Evolutionary conservation across 192 early-diverging fungal species (phyloP).

Genomic region (Coemansia sp.): DNA sequence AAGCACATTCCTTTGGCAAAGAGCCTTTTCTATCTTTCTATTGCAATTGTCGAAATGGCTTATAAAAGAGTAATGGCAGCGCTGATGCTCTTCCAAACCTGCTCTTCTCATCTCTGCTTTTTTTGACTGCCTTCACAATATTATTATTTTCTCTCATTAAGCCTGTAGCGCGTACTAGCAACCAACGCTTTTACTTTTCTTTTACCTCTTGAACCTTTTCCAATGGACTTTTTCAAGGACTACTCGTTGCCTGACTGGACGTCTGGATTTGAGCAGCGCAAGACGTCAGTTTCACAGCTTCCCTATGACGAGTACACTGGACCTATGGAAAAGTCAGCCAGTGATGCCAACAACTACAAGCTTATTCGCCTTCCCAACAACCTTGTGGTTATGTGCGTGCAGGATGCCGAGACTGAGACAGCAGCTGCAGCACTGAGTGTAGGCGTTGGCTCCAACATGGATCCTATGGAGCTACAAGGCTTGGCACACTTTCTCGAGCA

Average conservation of each 20-base stretch:
- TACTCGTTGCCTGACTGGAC: conserved; percentile 4
- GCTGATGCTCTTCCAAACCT: not conserved
- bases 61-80: not conserved
- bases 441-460: conserved; percentile 61
- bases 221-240: not conserved
- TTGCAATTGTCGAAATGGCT: too few relatives aligned
- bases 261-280: conserved; percentile 1
- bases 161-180: not conserved
- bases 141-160: not conserved
- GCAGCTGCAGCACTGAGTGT: conserved; percentile 62
- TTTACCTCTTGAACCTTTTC: not conserved
- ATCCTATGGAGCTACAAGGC: conserved; percentile 63
- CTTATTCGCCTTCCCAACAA: conserved; percentile 60
- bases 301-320: conserved; percentile 10
- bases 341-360: conserved; percentile 59
- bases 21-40: not conserved
- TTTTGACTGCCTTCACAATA: not conserved
- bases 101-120: not conserved
- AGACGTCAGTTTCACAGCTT: not conserved
- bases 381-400: conserved; percentile 61
- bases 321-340: conserved; percentile 44
- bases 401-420: conserved; percentile 55
- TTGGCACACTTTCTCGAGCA: conserved; percentile 73
- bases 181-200: not conserved
- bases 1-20: not conserved